These are phyloP conservation scores for Epichloe festucae DNA, from an alignment of 2,329 filamentous ascomycete genomes.

Conservation along the genomic window DNA sequence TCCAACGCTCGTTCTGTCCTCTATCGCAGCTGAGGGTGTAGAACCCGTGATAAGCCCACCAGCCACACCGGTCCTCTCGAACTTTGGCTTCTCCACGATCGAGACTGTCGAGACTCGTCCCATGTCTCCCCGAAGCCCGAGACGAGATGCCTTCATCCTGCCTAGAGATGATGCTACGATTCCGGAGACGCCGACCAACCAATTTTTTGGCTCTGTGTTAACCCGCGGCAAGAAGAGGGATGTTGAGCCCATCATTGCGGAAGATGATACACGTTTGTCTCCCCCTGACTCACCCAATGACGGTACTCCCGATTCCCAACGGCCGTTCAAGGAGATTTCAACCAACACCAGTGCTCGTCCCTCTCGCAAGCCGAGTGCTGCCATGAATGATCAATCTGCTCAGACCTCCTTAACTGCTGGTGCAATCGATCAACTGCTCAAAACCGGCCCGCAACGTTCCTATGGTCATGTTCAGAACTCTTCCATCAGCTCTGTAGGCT, in stretches of 20 bases:
- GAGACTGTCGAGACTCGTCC: constrained; percentile 34
- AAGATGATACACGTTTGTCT: constrained; percentile 50
- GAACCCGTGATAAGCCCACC: constrained; percentile 22
- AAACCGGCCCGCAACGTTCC: constrained; percentile 21
- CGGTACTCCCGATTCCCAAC: constrained; percentile 41
- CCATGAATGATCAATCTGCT: constrained; percentile 56
- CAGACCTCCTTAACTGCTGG: constrained; percentile 78
- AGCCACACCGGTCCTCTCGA: constrained; percentile 15
- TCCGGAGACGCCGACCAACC: constrained; percentile 27
- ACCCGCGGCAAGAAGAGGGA: constrained; percentile 30
- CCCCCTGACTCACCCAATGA: constrained; percentile 25
- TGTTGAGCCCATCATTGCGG: constrained; percentile 40
- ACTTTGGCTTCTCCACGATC: constrained; percentile 31
- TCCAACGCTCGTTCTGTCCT: constrained; percentile 23
- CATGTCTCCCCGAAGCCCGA: constrained; percentile 35
- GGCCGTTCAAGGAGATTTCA: constrained; percentile 50
- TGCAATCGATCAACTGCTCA: constrained; percentile 65
- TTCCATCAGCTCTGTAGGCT: constrained; percentile 22
- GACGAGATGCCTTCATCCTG: constrained; percentile 43
- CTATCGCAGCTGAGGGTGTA: constrained; percentile 21
- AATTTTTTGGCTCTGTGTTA: constrained; percentile 31
- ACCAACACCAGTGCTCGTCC: constrained; percentile 35
- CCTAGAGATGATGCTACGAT: constrained; percentile 30
- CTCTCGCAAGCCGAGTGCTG: constrained; percentile 24
- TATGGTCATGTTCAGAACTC: constrained; percentile 22